phyloP scores from a whole-genome alignment of 768 basidiomycete species.

The Pisolithus marmoratus region DNA sequence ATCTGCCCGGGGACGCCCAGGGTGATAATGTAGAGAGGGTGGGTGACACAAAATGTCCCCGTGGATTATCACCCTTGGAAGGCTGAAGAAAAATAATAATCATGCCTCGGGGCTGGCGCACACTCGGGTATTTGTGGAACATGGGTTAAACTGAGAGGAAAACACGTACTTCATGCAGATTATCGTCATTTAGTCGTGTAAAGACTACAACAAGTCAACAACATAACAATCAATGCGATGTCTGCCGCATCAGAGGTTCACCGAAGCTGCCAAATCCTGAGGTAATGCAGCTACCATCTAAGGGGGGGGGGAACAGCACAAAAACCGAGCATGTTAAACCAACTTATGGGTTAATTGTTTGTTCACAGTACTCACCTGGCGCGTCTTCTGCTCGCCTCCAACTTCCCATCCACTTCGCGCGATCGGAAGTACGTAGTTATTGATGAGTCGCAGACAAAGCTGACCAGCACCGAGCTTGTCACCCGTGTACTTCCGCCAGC shows the following conservation, averaged over 20 bases:
- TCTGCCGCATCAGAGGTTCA: conserved; percentile 6
- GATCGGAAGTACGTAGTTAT: conserved; percentile 54
- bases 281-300: conserved; percentile 22
- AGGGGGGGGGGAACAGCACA: not conserved
- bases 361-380: conserved; percentile 41
- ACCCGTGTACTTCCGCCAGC: conserved; percentile 71
- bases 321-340: not conserved
- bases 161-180: conserved; percentile 5
- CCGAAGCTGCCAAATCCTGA: conserved; percentile 19
- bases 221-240: conserved; percentile 8
- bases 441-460: conserved; percentile 52
- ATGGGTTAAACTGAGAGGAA: not conserved
- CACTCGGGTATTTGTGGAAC: conserved; percentile 15
- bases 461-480: conserved; percentile 52
- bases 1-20: conserved; percentile 33
- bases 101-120: not conserved
- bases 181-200: not conserved
- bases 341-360: not conserved
- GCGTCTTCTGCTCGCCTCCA: conserved; percentile 64
- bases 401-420: conserved; percentile 83
- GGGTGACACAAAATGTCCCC: conserved; percentile 9
- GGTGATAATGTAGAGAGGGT: conserved; percentile 35
- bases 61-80: conserved; percentile 33
- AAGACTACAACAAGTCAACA: conserved; percentile 3
- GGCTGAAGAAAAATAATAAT: too few species aligned